Percentiles rank a stretch among this genome's conserved stretches.
These are phyloP conservation scores for Rhododendron williamsianum DNA, from an alignment of 148 eudicot species.

Conservation along the genomic window DNA sequence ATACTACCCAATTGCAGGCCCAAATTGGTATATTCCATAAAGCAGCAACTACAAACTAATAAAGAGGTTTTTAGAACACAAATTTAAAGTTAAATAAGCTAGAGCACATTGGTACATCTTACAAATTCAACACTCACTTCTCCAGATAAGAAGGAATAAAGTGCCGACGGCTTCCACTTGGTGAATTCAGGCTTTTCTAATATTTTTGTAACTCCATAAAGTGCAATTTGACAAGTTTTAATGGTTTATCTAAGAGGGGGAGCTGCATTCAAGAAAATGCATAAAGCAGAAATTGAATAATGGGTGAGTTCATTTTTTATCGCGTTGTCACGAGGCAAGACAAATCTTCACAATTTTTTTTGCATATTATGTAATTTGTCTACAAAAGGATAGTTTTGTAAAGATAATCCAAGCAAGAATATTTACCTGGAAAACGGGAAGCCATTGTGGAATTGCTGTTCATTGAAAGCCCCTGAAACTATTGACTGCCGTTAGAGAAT, in stretches of 20 bases:
- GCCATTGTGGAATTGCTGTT: slow-evolving; percentile 31
- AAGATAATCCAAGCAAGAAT: background rate
- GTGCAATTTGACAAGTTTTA: background rate
- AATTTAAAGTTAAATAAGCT: slow-evolving; percentile 4
- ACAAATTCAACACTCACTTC: background rate
- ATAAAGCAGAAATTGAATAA: background rate
- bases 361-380: background rate
- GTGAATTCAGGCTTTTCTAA: background rate
- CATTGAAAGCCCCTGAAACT: slow-evolving; percentile 45
- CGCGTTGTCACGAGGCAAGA: background rate
- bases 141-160: background rate
- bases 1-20: background rate
- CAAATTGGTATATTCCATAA: background rate
- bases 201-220: background rate
- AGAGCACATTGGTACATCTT: background rate
- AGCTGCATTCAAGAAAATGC: background rate
- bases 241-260: background rate
- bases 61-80: background rate
- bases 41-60: background rate
- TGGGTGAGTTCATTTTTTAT: background rate
- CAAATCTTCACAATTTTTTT: background rate
- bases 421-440: slow-evolving; percentile 38
- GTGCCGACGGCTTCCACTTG: background rate
- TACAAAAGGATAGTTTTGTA: background rate
- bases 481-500: slow-evolving; percentile 3